These are phyloP conservation scores for Fusarium paranaense DNA, from an alignment of 2,329 filamentous ascomycete species.

Conservation along the genomic window DNA sequence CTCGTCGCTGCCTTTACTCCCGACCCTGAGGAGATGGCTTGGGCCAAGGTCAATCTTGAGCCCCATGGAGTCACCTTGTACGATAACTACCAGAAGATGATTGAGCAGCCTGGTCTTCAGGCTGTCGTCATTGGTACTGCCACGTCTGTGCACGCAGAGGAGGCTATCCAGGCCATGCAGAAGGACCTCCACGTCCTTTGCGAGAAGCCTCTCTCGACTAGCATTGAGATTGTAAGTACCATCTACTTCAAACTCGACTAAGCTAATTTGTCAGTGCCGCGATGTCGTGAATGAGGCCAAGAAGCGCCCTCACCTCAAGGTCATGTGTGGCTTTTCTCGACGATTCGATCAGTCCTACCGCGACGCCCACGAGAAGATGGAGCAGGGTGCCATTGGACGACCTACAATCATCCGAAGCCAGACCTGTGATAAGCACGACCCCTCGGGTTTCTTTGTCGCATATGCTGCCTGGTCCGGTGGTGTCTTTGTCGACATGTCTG, in stretches of 20 bases:
- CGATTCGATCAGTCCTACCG: conserved; percentile 73
- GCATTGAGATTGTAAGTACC: conserved; percentile 42
- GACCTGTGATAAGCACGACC: conserved; percentile 75
- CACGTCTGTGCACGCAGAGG: conserved; percentile 67
- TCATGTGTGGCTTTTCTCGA: conserved; percentile 57
- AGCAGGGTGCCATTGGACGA: conserved; percentile 67
- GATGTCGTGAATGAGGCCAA: conserved; percentile 26
- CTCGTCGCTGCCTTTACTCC: conserved; percentile 63
- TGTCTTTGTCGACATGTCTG: conserved; percentile 78
- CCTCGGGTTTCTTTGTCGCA: conserved; percentile 74
- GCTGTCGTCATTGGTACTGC: conserved; percentile 56
- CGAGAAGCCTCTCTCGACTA: conserved; percentile 71
- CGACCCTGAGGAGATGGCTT: conserved; percentile 56
- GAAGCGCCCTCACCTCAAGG: conserved; percentile 68
- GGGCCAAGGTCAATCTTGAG: conserved; percentile 57
- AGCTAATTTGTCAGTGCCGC: conserved; percentile 2
- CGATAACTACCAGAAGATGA: conserved; percentile 59
- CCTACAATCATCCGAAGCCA: conserved; percentile 72
- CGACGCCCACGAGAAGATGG: conserved; percentile 65
- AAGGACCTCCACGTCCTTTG: conserved; percentile 67
- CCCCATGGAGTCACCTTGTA: conserved; percentile 58
- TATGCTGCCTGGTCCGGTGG: conserved; percentile 74
- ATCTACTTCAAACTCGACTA: not conserved
- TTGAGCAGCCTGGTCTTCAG: conserved; percentile 52
- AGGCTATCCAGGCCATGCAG: conserved; percentile 67